Evolutionary conservation across 2,329 filamentous ascomycete species (phyloP).

Genomic region (Colletotrichum zoysiae): DNA sequence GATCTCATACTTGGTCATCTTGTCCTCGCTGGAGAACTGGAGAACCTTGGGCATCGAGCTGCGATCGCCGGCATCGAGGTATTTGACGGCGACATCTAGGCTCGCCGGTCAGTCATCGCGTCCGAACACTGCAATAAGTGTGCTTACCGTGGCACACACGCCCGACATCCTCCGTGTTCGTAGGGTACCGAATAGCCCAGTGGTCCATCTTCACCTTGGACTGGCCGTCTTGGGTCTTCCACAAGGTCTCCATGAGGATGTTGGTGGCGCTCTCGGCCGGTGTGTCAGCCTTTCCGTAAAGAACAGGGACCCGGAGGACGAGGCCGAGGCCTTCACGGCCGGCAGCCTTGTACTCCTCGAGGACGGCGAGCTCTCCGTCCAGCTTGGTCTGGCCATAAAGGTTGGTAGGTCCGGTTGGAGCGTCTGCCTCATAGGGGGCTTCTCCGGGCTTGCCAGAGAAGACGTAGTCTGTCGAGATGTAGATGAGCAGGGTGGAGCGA

Average conservation of each 20-base stretch:
- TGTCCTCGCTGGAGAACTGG: conserved; percentile 89
- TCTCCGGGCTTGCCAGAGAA: conserved; percentile 82
- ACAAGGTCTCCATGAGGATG: conserved; percentile 80
- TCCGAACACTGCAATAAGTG: no score
- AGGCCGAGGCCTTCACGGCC: conserved; percentile 69
- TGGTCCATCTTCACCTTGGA: conserved; percentile 83
- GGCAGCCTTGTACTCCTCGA: conserved; percentile 68
- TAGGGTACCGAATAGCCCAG: conserved; percentile 87
- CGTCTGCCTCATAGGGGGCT: conserved; percentile 80
- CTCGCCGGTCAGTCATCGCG: conserved; percentile 34
- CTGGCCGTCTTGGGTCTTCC: conserved; percentile 76
- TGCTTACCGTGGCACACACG: conserved; percentile 76
- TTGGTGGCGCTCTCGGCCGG: conserved; percentile 87
- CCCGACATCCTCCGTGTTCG: conserved; percentile 88
- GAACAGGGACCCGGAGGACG: conserved; percentile 83
- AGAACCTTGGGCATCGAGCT: conserved; percentile 75
- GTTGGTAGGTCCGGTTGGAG: conserved; percentile 78
- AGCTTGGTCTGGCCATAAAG: conserved; percentile 76
- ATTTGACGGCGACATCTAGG: conserved; percentile 79
- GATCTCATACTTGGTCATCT: conserved; percentile 91
- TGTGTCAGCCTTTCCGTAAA: conserved; percentile 82
- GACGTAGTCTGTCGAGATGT: conserved; percentile 87
- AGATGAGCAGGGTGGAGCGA: conserved; percentile 75
- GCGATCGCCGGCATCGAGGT: conserved; percentile 65
- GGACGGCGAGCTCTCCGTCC: conserved; percentile 72